Conservation (phyloP, 2,329 filamentous ascomycete genomes). For the Trichoderma citrinoviride region DNA sequence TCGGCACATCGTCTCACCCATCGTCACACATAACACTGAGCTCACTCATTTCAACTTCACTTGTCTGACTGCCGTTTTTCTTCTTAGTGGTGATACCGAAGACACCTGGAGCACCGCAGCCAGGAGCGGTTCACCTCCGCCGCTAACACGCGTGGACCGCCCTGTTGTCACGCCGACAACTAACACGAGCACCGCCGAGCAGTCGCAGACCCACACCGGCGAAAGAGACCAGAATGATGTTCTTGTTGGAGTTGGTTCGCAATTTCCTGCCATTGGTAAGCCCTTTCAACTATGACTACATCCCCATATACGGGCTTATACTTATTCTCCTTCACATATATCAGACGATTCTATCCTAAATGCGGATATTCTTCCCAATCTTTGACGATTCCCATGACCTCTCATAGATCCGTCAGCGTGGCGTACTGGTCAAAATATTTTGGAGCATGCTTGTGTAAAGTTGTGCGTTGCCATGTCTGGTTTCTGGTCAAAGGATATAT, state of each 20-base stretch:
- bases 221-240: neutral
- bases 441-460: too few relatives aligned
- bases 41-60: neutral
- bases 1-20: neutral
- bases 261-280: neutral
- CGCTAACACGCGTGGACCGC: neutral
- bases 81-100: neutral
- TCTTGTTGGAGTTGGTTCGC: neutral
- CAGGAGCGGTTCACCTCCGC: neutral
- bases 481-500: too few relatives aligned
- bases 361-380: too few relatives aligned
- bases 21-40: neutral
- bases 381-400: too few relatives aligned
- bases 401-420: too few relatives aligned
- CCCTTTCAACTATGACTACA: rapidly evolving
- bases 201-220: neutral
- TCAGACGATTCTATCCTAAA: neutral
- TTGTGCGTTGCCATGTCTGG: too few relatives aligned
- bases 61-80: neutral
- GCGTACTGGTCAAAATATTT: too few relatives aligned
- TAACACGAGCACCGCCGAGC: neutral
- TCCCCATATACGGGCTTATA: too few relatives aligned
- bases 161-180: too few relatives aligned
- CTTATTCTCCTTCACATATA: neutral
- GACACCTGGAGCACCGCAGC: neutral